Percentiles rank a stretch among this genome's conserved stretches.
Evolutionary conservation across 1,284 basidiomycete genomes (phyloP).

Genomic region (Sporisorium scitamineum): DNA sequence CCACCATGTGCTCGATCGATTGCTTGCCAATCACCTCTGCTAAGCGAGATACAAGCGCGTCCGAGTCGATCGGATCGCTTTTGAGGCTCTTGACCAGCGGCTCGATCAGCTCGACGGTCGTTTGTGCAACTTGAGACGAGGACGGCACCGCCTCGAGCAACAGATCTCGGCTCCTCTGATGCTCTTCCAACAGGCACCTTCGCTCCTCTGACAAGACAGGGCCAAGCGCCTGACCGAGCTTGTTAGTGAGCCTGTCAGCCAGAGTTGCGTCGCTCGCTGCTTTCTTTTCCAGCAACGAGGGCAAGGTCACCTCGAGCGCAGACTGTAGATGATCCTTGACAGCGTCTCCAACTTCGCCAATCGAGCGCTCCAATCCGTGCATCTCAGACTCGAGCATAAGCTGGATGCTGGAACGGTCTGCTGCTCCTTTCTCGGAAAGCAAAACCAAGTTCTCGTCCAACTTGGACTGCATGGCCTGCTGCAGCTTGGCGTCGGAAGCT

Average conservation of each 20-base stretch:
- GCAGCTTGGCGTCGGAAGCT: constrained; percentile 14
- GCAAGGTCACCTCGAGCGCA: constrained; percentile 36
- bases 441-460: constrained; percentile 48
- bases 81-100: constrained; percentile 48
- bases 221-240: constrained; percentile 29
- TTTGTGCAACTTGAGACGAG: constrained; percentile 31
- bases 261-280: constrained; percentile 10
- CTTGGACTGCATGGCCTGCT: constrained; percentile 26
- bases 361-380: constrained; percentile 17
- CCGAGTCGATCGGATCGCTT: constrained; percentile 50
- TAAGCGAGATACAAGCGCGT: constrained; percentile 36
- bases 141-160: constrained; percentile 21
- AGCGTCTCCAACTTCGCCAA: constrained; percentile 21
- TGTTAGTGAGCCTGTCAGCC: constrained; percentile 28
- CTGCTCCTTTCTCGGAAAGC: constrained; percentile 36
- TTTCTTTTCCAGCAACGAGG: constrained; percentile 43
- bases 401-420: constrained; percentile 39
- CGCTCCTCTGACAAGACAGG: constrained; percentile 34
- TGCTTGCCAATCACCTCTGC: constrained; percentile 54
- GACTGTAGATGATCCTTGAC: constrained; percentile 34
- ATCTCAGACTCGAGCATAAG: constrained; percentile 34
- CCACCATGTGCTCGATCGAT: constrained; percentile 58
- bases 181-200: constrained; percentile 26
- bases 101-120: constrained; percentile 35
- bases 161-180: constrained; percentile 20